Base-by-base conservation (phyloP, 1,139 yeast genomes). In the Casaregolazyma suthepensis region DNA sequence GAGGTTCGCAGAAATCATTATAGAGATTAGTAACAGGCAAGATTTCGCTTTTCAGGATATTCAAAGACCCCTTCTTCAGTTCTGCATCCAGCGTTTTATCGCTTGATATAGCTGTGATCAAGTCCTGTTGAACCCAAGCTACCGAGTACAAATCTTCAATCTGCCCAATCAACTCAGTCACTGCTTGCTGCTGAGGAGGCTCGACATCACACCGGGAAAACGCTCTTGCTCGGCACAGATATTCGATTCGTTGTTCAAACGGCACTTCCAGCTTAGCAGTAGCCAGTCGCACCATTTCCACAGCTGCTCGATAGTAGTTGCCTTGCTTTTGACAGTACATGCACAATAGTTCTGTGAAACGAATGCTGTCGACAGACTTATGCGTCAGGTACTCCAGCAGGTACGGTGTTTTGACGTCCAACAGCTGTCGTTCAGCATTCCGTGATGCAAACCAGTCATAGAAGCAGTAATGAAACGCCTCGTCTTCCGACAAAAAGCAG, bases 391-490 rank as follows among this genome's bases (percentile, higher is more conserved):
- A 94, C 38, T 85, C 82, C 55, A 88, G 74, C 46, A 93, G 82
- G 63, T 76, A 91, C 10, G 93, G 89, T 0, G 98, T 88, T 53
- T 86, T 85, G 56, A 91, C 78, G 51, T 85, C 88, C 59, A 93
- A 74, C 46, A 94, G 74, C 56, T 90, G 79, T 54, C 86, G 94
- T 57, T 87, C 85, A 38, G 83, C 78, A 1, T 89, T 91, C 65
- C 87, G 87, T 46, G 78, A 73, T 44, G 90, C 83, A 63, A 89
- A 84, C 98, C 99, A 94, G 66, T 88, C 95, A 68, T 94, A 94
- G 60, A 93, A 81, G 60, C 87, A 87, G 68, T 85, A 89, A 60
- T 94, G 99, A 76, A 94, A 94, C 15, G 82, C 69, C 64, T 85
- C 88, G 65, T 93, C 98, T 49, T 79, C 76, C 50, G 86, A 84